phyloP scores from a whole-genome alignment of 2,329 filamentous ascomycete species.

The Phaeosphaeria sp. region DNA sequence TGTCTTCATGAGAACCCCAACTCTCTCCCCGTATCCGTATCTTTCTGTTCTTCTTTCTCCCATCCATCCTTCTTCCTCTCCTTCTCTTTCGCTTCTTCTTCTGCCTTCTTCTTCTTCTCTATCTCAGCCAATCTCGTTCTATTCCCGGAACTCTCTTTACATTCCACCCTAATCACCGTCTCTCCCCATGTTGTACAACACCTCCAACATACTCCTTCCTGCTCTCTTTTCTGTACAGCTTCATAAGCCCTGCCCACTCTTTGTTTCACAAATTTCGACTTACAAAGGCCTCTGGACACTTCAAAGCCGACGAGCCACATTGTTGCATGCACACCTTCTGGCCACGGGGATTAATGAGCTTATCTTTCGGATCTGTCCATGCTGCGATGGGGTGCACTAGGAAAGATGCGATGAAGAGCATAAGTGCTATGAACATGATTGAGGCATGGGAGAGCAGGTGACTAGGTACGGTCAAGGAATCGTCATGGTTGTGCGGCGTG shows the following conservation, averaged over 20 bases:
- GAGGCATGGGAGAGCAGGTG: neutral
- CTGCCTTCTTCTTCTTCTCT: neutral
- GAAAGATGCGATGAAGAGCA: neutral
- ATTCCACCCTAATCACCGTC: slow-evolving; percentile 8
- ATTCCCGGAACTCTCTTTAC: neutral
- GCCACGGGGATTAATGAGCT: slow-evolving; percentile 12
- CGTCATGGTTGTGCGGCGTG: neutral
- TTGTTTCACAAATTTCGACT: neutral
- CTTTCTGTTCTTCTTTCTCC: neutral
- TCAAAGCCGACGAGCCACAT: slow-evolving; percentile 7
- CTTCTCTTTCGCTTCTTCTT: neutral
- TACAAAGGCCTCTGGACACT: slow-evolving; percentile 16
- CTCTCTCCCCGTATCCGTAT: neutral
- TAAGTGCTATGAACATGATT: neutral
- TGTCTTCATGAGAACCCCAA: slow-evolving; percentile 2
- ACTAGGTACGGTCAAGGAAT: neutral
- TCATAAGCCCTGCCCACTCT: neutral
- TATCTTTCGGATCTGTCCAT: slow-evolving; percentile 10
- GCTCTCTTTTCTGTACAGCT: slow-evolving; percentile 1
- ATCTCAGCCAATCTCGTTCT: neutral
- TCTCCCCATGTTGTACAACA: slow-evolving; percentile 9
- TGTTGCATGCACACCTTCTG: slow-evolving; percentile 14
- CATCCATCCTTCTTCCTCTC: neutral
- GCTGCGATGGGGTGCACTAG: neutral
- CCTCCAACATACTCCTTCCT: slow-evolving; percentile 2